phyloP scores from a whole-genome alignment of 306 rosid genomes.

The Inga leiocalycina region DNA sequence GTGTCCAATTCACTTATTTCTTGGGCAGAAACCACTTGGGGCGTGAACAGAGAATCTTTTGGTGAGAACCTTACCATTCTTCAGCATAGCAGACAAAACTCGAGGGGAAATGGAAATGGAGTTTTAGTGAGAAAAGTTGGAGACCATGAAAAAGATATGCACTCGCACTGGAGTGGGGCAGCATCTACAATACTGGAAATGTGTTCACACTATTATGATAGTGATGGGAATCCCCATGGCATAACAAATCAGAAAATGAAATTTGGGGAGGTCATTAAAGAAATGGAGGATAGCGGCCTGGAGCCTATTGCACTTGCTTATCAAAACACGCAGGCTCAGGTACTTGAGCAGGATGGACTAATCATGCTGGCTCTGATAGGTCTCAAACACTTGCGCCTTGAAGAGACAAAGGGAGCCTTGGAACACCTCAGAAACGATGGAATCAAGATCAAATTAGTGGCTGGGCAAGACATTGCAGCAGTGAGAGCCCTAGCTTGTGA shows the following conservation, averaged over 20 bases:
- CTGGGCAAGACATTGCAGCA: neutral
- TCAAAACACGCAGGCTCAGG: neutral
- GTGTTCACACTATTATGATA: neutral
- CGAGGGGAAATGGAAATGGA: neutral
- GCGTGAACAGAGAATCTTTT: neutral
- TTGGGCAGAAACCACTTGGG: neutral
- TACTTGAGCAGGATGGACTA: neutral
- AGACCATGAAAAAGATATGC: neutral
- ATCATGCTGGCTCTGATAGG: neutral
- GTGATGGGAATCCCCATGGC: neutral
- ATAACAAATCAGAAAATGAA: neutral
- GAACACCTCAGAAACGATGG: neutral
- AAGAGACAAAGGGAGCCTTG: neutral
- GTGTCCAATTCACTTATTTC: neutral
- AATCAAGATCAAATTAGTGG: neutral
- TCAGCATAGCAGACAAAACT: neutral
- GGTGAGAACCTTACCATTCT: neutral
- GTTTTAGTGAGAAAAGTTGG: neutral
- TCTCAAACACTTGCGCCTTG: neutral
- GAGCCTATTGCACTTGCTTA: neutral
- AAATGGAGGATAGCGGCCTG: conserved; percentile 1
- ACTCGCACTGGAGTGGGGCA: conserved; percentile 1
- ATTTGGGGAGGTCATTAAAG: neutral
- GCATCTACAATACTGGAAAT: neutral
- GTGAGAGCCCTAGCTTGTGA: neutral